These are phyloP conservation scores for Fusarium protoensiforme DNA, from an alignment of 2,329 filamentous ascomycete species.

Conservation along the genomic window DNA sequence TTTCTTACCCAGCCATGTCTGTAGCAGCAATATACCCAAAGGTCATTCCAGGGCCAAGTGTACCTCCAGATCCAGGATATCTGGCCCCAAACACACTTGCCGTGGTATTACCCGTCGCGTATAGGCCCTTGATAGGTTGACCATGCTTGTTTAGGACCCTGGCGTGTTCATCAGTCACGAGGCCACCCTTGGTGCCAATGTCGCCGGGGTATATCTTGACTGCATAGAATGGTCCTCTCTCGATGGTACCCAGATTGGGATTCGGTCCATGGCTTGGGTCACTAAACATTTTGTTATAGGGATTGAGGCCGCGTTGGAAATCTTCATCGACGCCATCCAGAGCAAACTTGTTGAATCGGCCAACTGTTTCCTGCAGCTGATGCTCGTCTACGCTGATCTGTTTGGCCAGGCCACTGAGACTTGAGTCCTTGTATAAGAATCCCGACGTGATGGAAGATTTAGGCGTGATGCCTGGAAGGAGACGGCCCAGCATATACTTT, in stretches of 20 bases:
- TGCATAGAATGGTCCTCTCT: slow-evolving; percentile 35
- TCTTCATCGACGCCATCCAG: neutral
- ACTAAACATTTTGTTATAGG: neutral
- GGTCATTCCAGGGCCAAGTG: slow-evolving; percentile 50
- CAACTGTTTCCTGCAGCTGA: neutral
- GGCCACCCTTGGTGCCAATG: slow-evolving; percentile 51
- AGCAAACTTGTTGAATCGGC: neutral
- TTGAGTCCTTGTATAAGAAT: neutral
- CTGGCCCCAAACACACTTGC: slow-evolving; percentile 48
- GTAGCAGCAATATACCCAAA: slow-evolving; percentile 47
- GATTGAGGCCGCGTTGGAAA: neutral
- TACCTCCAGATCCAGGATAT: slow-evolving; percentile 49
- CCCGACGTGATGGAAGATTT: neutral
- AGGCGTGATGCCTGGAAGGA: neutral
- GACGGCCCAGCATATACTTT: neutral
- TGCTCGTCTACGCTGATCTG: neutral
- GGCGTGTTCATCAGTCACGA: slow-evolving; percentile 48
- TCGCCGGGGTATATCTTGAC: slow-evolving; percentile 50
- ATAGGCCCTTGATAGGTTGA: slow-evolving; percentile 43
- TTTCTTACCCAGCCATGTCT: neutral
- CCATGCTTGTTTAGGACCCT: slow-evolving; percentile 38
- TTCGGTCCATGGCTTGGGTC: neutral
- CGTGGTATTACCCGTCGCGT: slow-evolving; percentile 48
- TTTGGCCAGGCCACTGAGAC: neutral
- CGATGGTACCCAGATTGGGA: neutral